Conservation (phyloP, 2,329 filamentous ascomycete genomes). For the Calonectria hawksworthii region DNA sequence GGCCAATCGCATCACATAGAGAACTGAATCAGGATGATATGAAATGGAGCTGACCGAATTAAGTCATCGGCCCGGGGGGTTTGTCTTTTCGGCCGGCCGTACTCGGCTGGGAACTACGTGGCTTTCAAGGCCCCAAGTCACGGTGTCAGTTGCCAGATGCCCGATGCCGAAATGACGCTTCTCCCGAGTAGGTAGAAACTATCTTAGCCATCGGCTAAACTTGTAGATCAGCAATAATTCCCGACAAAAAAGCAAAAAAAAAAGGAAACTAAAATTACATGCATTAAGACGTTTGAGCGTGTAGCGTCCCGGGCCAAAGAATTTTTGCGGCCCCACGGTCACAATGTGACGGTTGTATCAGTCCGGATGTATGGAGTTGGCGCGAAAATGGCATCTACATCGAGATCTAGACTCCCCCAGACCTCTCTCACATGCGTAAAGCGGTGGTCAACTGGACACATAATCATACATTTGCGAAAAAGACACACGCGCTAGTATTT, state of each 20-base stretch:
- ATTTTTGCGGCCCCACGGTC: neutral
- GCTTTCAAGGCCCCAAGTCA: neutral
- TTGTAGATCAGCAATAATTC: neutral
- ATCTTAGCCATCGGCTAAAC: neutral
- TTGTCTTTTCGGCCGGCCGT: neutral
- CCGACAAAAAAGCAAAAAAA: constrained; percentile 8
- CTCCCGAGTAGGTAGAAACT: constrained; percentile 4
- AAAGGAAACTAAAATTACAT: neutral
- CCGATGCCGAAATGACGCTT: neutral
- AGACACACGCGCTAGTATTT: neutral
- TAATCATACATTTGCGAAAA: neutral
- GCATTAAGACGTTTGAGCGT: neutral
- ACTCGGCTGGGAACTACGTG: neutral
- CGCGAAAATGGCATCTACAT: neutral
- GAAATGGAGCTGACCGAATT: neutral
- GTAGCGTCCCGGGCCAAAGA: neutral
- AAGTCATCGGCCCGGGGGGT: neutral
- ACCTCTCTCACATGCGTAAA: constrained; percentile 20
- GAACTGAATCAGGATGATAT: neutral
- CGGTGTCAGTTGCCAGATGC: neutral
- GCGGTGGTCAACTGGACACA: neutral
- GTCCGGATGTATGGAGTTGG: neutral
- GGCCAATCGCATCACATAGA: neutral
- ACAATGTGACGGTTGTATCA: constrained; percentile 6
- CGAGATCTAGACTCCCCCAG: constrained; percentile 1